Base-by-base conservation (phyloP, 768 basidiomycete species). In the Trametes meyenii region DNA sequence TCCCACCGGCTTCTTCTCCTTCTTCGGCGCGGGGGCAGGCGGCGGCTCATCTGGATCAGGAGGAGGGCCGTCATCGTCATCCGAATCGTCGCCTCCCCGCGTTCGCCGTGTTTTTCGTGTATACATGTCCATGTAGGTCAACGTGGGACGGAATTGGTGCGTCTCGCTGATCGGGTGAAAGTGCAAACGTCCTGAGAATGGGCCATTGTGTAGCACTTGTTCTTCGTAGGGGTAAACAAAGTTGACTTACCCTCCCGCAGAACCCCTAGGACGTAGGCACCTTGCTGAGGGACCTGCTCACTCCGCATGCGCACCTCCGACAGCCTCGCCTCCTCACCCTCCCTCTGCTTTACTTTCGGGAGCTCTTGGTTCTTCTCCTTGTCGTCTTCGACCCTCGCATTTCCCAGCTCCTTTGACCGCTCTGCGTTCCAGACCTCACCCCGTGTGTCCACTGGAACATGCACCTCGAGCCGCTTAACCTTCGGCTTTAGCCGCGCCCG, bases 351-450 rank as follows among this genome's bases (percentile, higher is more conserved):
- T 53, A 70, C 66, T 66, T 80, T 73, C 48, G 70, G 68, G 10
- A 67, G 60, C 51, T 85, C 85, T 67, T 91, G 87, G 61, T 89
- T 89, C 71, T 86, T 92, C 74, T 92, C 89, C 55, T 80, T 81
- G 71, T 94, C 92, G 66, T 92, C 92, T 55, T 90, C 88, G 51
- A 78, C 71, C 53, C 85, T 81, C 17, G 88, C 90, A 21, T 70
- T 72, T 2, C 90, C 92, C 17, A 91, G 75, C 33, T 85, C 84
- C 69, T 79, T 83, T 16, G 87, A 84, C 61, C 82, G 83, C 56
- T 90, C 89, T n/a, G 71, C 71, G 67, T 89, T 94, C 86, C 89
- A 92, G 16, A 94, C 89, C 64, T 92, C 90, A 17, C 85, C 77
- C 38, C 92, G 85, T 21, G 84, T 84, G 71, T 94, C 92, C n/a